Evolutionary conservation across 2,329 filamentous ascomycete species (phyloP), one percentile per base, ranked within the genome.

Genomic region (Sclerotiophoma versabilis): DNA sequence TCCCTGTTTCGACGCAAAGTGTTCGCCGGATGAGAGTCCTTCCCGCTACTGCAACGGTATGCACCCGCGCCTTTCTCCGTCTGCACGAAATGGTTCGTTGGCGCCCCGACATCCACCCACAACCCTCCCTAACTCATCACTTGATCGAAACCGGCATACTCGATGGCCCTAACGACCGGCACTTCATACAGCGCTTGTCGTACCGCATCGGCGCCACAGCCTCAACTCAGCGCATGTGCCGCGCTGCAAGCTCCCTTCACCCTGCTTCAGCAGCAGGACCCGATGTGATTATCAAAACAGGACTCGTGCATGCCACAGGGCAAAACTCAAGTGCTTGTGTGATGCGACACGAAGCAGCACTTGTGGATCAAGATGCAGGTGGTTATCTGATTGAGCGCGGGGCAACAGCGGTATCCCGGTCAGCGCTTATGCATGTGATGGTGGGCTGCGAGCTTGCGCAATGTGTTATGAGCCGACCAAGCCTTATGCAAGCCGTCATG

Each of bases 371-470:
- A 46, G 38, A 45, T 17, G 25, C 20, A 41, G 49, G 19, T 20
- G 39, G 7, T 17, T 38, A 26, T 44, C 17, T 49, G 44, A 49
- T 49, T 49, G 53, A 53, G 48, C 34, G 48, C 23, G 58, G 49
- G 51, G 54, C 49, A 49, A 22, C 27, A 49, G 26, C 44, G 22
- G 32, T 23, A 41, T 49, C 47, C 58, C n/a, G 26, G 53, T 49
- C 49, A 60, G 63, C 66, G 66, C 65, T 64, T 69, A 68, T 69
- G 65, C 62, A 63, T 60, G 66, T 63, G 64, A 67, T 67, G 56
- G 42, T 59, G 57, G 52, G 57, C 27, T 42, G 51, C 53, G 42
- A 49, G 52, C 44, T 60, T 58, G 51, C 57, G 57, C 49, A 54
- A 58, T 53, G n/a, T n/a, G n/a, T n/a, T n/a, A 34, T 41, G 41